Base-by-base conservation (phyloP, 1,284 basidiomycete genomes). In the Leccinum fallax region DNA sequence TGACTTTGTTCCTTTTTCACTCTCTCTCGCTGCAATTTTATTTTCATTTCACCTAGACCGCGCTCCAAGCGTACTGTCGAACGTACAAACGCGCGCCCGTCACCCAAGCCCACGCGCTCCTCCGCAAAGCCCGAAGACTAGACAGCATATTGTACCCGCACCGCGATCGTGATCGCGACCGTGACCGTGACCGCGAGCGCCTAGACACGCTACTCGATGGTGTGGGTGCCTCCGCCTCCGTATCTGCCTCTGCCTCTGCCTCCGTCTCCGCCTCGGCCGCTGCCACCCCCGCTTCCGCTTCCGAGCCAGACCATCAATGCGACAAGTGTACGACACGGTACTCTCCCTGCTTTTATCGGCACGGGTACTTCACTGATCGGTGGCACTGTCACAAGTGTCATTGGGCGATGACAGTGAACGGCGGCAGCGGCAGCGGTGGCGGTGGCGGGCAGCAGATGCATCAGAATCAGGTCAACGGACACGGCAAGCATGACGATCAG, bases 51-150 rank as follows among this genome's bases (percentile, higher is more conserved):
- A 28, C 9, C 32, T 52, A 95, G 91, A 94, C 92, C 24, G 91
- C 93, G 1, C 81, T 97, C 21, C 93, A 97, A 77, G 84, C 93
- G 15, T 97, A 92, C 74, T 90, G 88, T 48, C 83, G 83, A 59
- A 83, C 86, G 9, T 96, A 96, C 80, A 97, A 97, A 77, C 88
- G 90, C 68, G 88, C 91, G 1, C 80, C 82, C 0, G 77, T 86
- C 6, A 80, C 83, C 7, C 85, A 90, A 68, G 85, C 90, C 2
- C 93, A 95, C 72, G 90, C 87, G 2, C 82, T 95, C 11, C 82
- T 96, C 46, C 89, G 94, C 61, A 95, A 96, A 76, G 94, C 94
- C 8, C 85, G 85, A 32, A 85, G 93, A 10, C 81, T 96, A 19
- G 94, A 96, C 73, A 78, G 80, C 28, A 81, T 92, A 55, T 78